Percentiles rank a stretch among this genome's conserved stretches.
These are phyloP conservation scores for Tylopilus balloui DNA, from an alignment of 768 basidiomycete species.

Conservation along the genomic window DNA sequence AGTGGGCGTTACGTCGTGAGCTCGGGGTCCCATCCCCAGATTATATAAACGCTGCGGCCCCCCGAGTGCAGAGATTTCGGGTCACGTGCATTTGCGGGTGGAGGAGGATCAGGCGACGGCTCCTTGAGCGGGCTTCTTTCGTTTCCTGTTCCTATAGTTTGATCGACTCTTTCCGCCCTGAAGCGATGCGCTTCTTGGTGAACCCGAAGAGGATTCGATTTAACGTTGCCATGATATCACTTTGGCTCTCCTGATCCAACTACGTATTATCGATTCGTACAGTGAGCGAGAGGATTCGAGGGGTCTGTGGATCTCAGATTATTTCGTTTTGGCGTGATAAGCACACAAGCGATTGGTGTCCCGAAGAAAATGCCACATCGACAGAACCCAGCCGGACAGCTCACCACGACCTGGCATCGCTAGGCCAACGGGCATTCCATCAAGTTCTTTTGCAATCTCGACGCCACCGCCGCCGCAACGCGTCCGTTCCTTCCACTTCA, in stretches of 20 bases:
- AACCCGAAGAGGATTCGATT: background rate
- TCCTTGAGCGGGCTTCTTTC: background rate
- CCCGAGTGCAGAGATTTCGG: conserved; percentile 4
- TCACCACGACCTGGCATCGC: too few species aligned
- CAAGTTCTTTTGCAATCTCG: too few species aligned
- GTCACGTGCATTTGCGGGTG: conserved; percentile 12
- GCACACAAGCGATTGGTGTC: too few species aligned
- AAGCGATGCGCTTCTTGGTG: background rate
- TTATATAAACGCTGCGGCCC: conserved; percentile 18
- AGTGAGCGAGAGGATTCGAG: background rate
- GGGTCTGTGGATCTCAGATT: background rate
- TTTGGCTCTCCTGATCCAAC: background rate
- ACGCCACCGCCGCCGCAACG: too few species aligned
- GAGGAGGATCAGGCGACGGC: background rate
- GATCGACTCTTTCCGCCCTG: background rate
- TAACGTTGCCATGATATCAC: conserved; percentile 3
- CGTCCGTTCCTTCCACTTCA: too few species aligned
- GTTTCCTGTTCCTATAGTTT: background rate
- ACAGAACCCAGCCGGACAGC: too few species aligned
- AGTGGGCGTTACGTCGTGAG: conserved; percentile 19
- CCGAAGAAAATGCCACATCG: too few species aligned
- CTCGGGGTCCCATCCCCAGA: conserved; percentile 18
- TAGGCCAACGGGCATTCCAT: too few species aligned
- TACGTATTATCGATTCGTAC: background rate
- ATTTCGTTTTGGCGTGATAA: background rate